Evolutionary conservation across 345 rosid genomes (phyloP), one percentile per base, ranked within the genome.

Genomic region (Bruguiera parviflora): DNA sequence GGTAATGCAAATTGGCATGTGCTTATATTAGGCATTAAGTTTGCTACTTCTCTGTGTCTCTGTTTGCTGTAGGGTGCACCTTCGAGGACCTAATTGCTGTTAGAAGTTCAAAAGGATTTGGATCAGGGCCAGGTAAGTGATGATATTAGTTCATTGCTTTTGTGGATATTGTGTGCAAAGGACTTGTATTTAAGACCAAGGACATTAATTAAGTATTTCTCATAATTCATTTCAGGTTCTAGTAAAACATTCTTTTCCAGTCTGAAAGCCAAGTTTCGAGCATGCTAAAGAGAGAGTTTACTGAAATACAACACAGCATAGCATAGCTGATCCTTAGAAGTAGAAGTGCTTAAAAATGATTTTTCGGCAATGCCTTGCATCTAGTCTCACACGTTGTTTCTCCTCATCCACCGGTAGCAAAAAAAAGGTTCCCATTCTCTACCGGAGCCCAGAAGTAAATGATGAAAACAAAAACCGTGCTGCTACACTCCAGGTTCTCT

Each of bases 401-500:
- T 76, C 80, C 35, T 63, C 73, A 8, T 52, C 64, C 2, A 22
- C 77, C 58, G 31, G 78, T 75, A 20, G 65, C 70, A 66, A 24
- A 67, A 65, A 39, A 65, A 90, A 85, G 22, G 68, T 81, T 21
- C 90, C 96, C 1, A 56, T 70, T 31, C 81, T 85, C 57, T 85
- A 85, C 83, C 72, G 61, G 61, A 76, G 67, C 75, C 89, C 81
- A 11, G 81, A 75, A 21, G 67, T 75, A 71, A 67, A 69, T 32
- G 70, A 73, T 24, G 79, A 68, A 25, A 71, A 61, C 57, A 49
- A 6, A 66, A 58, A 76, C 0, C 71, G 74, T 6, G 49, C 78
- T 20, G 53, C 75, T 24, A 80, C 85, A 0, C 80, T 91, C 53
- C 96, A 93, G 77, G 82, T 91, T 29, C 74, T 85, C 70, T 91